Conservation (phyloP, 164 flowering plant genomes). For the Cinnamomum chago region DNA sequence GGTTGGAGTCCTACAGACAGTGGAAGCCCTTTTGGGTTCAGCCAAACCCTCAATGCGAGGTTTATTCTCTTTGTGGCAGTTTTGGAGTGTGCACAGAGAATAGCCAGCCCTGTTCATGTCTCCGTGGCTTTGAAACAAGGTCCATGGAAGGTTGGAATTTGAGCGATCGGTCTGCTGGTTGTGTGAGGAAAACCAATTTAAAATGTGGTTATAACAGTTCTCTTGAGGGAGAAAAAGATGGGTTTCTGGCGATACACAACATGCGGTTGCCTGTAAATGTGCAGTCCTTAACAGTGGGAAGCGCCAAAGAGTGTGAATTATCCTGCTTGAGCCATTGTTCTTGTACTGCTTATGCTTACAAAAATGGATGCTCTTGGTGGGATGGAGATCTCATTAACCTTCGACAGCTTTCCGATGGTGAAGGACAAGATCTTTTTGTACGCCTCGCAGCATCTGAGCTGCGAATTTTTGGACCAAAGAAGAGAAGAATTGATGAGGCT, state of each 20-base stretch:
- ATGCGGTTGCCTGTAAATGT: slow-evolving; percentile 4
- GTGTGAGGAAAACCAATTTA: slow-evolving; percentile 3
- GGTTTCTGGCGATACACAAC: not conserved
- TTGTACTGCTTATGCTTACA: slow-evolving; percentile 18
- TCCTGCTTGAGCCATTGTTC: slow-evolving; percentile 21
- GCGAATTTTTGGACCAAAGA: not conserved
- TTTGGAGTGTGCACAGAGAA: not conserved
- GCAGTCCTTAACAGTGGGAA: not conserved
- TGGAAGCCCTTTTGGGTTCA: not conserved
- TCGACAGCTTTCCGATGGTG: slow-evolving; percentile 3
- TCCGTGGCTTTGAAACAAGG: slow-evolving; percentile 10
- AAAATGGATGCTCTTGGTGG: slow-evolving; percentile 21
- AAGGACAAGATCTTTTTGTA: not conserved
- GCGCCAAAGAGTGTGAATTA: slow-evolving; percentile 8
- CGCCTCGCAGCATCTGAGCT: not conserved
- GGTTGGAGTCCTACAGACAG: not conserved
- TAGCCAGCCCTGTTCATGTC: slow-evolving; percentile 4
- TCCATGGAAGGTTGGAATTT: slow-evolving; percentile 3
- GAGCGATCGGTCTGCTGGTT: slow-evolving; percentile 8
- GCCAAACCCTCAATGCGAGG: not conserved
- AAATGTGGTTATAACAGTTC: not conserved
- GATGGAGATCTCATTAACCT: slow-evolving; percentile 12
- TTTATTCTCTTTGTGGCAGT: slow-evolving; percentile 7
- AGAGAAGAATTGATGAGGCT: slow-evolving; percentile 12
- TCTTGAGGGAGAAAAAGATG: not conserved